These are phyloP conservation scores for Ascochyta clinopodiicola DNA, from an alignment of 2,329 filamentous ascomycete genomes.

Conservation along the genomic window DNA sequence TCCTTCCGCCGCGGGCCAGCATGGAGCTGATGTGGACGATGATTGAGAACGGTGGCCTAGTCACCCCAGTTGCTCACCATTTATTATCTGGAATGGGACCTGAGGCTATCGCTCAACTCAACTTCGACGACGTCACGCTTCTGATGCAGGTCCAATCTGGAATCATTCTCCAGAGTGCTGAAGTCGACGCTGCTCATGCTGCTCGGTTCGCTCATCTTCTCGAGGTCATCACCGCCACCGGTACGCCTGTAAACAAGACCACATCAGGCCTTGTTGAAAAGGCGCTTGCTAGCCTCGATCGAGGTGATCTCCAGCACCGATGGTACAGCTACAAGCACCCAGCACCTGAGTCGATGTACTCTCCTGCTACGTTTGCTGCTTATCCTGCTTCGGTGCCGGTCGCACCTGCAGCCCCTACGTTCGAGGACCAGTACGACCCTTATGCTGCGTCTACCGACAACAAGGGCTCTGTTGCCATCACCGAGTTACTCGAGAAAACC, in stretches of 20 bases:
- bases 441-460: slow-evolving; percentile 91
- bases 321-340: slow-evolving; percentile 66
- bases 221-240: slow-evolving; percentile 61
- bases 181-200: slow-evolving; percentile 63
- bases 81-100: slow-evolving; percentile 66
- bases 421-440: slow-evolving; percentile 87
- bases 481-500: slow-evolving; percentile 83
- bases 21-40: slow-evolving; percentile 69
- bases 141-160: slow-evolving; percentile 66
- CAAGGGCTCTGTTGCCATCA: slow-evolving; percentile 89
- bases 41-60: slow-evolving; percentile 69
- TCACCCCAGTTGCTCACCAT: slow-evolving; percentile 66
- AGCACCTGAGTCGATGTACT: slow-evolving; percentile 50
- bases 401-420: slow-evolving; percentile 64
- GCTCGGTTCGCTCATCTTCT: slow-evolving; percentile 68
- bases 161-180: slow-evolving; percentile 55
- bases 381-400: slow-evolving; percentile 56
- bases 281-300: slow-evolving; percentile 61
- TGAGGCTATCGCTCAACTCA: slow-evolving; percentile 64
- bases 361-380: slow-evolving; percentile 59
- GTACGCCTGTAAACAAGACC: slow-evolving; percentile 61
- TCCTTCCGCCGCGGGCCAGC: slow-evolving; percentile 61
- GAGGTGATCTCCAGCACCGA: slow-evolving; percentile 56
- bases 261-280: slow-evolving; percentile 65
- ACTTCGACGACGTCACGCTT: slow-evolving; percentile 61